Evolutionary conservation across 225 moss, liverwort and hornwort genomes (phyloP).

Genomic region (Pleurozium schreberi): DNA sequence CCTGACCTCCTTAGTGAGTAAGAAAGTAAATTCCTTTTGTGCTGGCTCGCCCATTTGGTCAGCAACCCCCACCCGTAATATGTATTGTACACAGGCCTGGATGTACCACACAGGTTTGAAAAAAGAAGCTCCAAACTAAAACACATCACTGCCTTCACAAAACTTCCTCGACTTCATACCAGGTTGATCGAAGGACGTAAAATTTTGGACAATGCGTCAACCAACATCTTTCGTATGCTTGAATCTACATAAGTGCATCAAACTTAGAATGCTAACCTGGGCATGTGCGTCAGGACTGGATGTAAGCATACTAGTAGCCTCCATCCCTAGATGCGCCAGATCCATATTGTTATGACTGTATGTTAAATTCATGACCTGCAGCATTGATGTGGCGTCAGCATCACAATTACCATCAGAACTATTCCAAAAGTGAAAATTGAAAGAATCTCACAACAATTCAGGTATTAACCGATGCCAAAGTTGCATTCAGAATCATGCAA

Average conservation of each 20-base stretch:
- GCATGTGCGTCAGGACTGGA: constrained; percentile 73
- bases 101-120: neutral
- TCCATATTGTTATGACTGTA: constrained; percentile 68
- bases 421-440: neutral
- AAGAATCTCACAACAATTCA: neutral
- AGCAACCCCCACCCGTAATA: constrained; percentile 84
- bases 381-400: neutral
- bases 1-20: constrained; percentile 74
- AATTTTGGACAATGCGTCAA: neutral
- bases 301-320: constrained; percentile 78
- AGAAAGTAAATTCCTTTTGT: constrained; percentile 79
- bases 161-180: neutral
- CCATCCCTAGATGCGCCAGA: constrained; percentile 72
- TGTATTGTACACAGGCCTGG: constrained; percentile 92
- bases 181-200: neutral
- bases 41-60: constrained; percentile 99
- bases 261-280: constrained; percentile 28
- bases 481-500: neutral
- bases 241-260: neutral
- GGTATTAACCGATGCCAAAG: neutral
- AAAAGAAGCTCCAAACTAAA: neutral
- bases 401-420: neutral
- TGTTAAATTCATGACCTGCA: constrained; percentile 84
- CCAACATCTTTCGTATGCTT: neutral
- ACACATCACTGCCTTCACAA: neutral